These are phyloP conservation scores for Mycena sp. DNA, from an alignment of 1,284 basidiomycete species.

Conservation along the genomic window DNA sequence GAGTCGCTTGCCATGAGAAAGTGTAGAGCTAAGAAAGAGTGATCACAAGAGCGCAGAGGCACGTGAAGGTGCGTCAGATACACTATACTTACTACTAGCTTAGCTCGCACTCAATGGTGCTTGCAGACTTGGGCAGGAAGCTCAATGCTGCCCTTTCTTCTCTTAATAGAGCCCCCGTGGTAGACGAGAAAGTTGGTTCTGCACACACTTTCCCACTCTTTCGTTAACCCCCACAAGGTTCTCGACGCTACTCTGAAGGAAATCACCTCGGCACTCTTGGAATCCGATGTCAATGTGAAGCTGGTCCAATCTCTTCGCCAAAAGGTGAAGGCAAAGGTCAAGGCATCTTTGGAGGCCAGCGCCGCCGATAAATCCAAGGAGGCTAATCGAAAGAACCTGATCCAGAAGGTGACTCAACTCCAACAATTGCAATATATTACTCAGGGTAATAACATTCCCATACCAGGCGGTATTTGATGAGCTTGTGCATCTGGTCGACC, in stretches of 20 bases:
- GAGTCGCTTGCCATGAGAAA: slow-evolving; percentile 34
- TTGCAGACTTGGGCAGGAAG: slow-evolving; percentile 94
- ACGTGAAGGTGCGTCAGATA: too few species aligned
- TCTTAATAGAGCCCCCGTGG: slow-evolving; percentile 84
- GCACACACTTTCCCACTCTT: slow-evolving; percentile 23
- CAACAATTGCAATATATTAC: neutral
- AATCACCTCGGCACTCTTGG: slow-evolving; percentile 92
- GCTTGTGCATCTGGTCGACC: slow-evolving; percentile 94
- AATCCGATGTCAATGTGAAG: slow-evolving; percentile 98
- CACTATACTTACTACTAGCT: too few species aligned
- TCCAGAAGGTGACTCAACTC: slow-evolving; percentile 89
- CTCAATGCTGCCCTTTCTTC: slow-evolving; percentile 95
- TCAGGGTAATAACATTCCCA: neutral
- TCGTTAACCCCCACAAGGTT: slow-evolving; percentile 57
- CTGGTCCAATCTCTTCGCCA: slow-evolving; percentile 89
- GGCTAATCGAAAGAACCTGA: slow-evolving; percentile 83
- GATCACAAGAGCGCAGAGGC: too few species aligned
- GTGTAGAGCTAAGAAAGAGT: neutral
- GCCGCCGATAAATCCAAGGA: slow-evolving; percentile 82
- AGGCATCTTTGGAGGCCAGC: slow-evolving; percentile 75
- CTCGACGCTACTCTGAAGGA: slow-evolving; percentile 96
- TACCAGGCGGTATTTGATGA: slow-evolving; percentile 94
- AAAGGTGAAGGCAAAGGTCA: slow-evolving; percentile 91
- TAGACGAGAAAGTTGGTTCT: slow-evolving; percentile 84
- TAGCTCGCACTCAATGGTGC: slow-evolving; percentile 78